Evolutionary conservation across 2,329 filamentous ascomycete genomes (phyloP), one percentile per base, ranked within the genome.

Genomic region (Trichoderma afroharzianum): DNA sequence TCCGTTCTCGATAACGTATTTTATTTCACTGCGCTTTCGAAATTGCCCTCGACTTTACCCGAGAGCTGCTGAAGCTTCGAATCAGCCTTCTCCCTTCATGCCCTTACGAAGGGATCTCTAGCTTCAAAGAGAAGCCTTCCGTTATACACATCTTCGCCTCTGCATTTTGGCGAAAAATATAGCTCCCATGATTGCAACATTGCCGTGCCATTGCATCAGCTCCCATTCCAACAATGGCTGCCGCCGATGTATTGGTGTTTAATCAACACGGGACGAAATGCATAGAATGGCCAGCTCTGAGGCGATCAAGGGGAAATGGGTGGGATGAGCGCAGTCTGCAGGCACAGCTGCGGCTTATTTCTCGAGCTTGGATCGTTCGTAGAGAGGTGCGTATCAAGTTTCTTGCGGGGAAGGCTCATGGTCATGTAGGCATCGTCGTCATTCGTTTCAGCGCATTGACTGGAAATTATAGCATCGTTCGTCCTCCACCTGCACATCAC

Each of bases 291-390:
- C 14, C 68, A 61, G 55, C 53, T 33, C 30, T 28, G 9, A n/a
- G 30, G 53, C 36, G 39, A 15, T 50, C 61, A 53, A 73, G 72
- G n/a, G 74, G 71, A 72, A 75, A 64, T 78, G 73, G 67, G 71
- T 76, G 75, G 77, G 75, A 75, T 78, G 76, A 79, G 70, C 70
- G 68, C 39, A 76, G 72, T 58, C 73, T 80, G 69, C 76, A 74
- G 30, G 63, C 69, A 39, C 77, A 76, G 66, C 64, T 80, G 74
- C 75, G 76, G 72, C 75, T 81, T 64, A 79, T 82, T 70, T 79
- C 80, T 68, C 76, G 74, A 71, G 77, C 80, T 32, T 82, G 80
- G 80, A 73, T 80, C 55, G 72, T 64, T 64, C 68, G 75, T 33
- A 75, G 71, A 73, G 61, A 76, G 74, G 76, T 78, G 63, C 43